A percentile compares a stretch with the other conserved stretches of the same genome.
These are phyloP conservation scores for Metarhizium guizhouense DNA, from an alignment of 2,329 filamentous ascomycete species.

Conservation along the genomic window DNA sequence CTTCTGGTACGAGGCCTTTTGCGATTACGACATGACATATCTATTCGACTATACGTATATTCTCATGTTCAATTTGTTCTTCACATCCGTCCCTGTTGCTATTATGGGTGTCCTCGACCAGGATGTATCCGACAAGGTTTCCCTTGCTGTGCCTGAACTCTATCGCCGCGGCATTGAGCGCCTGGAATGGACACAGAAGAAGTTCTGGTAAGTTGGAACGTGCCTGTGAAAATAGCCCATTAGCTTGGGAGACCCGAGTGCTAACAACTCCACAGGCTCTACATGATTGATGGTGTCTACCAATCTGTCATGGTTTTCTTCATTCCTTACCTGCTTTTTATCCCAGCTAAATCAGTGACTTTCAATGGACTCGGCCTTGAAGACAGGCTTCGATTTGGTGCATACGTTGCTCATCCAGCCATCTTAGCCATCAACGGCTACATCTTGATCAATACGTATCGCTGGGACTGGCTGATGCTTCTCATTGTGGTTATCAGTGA, in stretches of 20 bases:
- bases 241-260: neutral
- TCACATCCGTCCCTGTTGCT: conserved; percentile 90
- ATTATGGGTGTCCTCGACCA: conserved; percentile 96
- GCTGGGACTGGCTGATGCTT: conserved; percentile 95
- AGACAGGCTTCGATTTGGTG: conserved; percentile 76
- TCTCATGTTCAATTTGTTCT: conserved; percentile 89
- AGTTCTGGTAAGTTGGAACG: conserved; percentile 72
- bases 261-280: conserved; percentile 48
- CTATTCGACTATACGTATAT: conserved; percentile 98
- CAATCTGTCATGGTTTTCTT: conserved; percentile 92
- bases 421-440: conserved; percentile 89
- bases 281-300: conserved; percentile 92
- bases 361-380: conserved; percentile 65
- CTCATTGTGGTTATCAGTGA: conserved; percentile 75
- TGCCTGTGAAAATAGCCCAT: neutral
- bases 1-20: conserved; percentile 96
- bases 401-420: conserved; percentile 76
- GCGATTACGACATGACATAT: conserved; percentile 93
- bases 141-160: conserved; percentile 86
- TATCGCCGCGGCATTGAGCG: conserved; percentile 94
- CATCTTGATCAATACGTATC: conserved; percentile 90
- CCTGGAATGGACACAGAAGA: conserved; percentile 88
- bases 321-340: conserved; percentile 77
- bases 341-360: conserved; percentile 58
- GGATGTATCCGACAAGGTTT: conserved; percentile 90